Conservation (phyloP, 352 stramenopile species). For the Hyaloperonospora brassicae region DNA sequence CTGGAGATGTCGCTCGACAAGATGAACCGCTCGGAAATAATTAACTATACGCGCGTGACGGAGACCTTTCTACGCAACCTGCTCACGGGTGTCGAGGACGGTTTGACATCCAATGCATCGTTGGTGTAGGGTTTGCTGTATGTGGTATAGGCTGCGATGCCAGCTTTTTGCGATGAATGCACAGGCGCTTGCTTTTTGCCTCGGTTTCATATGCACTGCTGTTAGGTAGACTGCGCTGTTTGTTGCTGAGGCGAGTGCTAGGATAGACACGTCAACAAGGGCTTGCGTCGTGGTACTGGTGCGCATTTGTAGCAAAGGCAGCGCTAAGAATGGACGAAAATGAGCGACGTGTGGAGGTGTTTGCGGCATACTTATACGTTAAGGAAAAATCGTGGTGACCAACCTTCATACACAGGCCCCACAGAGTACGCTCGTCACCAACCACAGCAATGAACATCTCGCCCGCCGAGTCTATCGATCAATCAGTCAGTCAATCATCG, state of each 20-base stretch:
- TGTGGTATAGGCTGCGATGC: constrained; percentile 6
- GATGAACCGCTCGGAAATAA: constrained; percentile 90
- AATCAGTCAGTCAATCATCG: constrained; percentile 20
- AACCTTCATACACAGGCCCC: constrained; percentile 14
- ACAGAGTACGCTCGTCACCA: constrained; percentile 16
- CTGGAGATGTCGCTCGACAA: constrained; percentile 87
- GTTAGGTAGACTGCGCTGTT: constrained; percentile 22
- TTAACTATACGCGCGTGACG: constrained; percentile 93
- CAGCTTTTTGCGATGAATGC: constrained; percentile 18
- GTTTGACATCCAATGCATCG: constrained; percentile 49
- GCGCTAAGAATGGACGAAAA: constrained; percentile 20
- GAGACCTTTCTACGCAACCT: constrained; percentile 89
- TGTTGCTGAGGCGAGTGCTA: constrained; percentile 13
- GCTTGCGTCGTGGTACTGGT: too few species aligned
- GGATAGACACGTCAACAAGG: background rate
- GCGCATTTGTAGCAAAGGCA: constrained; percentile 5
- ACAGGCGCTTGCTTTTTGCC: constrained; percentile 19
- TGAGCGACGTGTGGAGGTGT: constrained; percentile 17
- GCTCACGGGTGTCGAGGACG: constrained; percentile 86
- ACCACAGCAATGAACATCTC: constrained; percentile 14
- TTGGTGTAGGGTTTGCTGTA: constrained; percentile 22
- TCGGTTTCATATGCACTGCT: constrained; percentile 27
- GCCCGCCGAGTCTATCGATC: background rate
- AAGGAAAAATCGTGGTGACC: constrained; percentile 16
- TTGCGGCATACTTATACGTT: constrained; percentile 24